A percentile compares a stretch with the other conserved stretches of the same genome.
Evolutionary conservation across 768 basidiomycete species (phyloP).

Genomic region (Russula sp.): DNA sequence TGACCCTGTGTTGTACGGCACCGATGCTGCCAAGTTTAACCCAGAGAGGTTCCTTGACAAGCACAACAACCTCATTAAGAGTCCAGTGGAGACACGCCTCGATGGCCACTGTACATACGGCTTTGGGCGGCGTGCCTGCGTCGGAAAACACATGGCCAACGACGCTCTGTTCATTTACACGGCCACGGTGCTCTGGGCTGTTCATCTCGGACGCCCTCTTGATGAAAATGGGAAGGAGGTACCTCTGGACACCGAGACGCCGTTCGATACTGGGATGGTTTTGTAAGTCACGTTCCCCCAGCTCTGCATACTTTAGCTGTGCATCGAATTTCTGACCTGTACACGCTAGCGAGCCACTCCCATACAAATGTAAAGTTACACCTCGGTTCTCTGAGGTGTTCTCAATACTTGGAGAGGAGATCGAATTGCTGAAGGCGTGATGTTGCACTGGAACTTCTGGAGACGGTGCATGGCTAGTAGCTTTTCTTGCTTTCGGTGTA

Average conservation of each 20-base stretch:
- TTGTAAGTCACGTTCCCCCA: conserved; percentile 9
- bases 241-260: neutral
- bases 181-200: conserved; percentile 20
- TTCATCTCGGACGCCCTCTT: conserved; percentile 7
- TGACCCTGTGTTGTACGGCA: conserved; percentile 8
- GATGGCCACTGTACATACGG: conserved; percentile 16
- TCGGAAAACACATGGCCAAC: conserved; percentile 19
- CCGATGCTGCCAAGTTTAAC: conserved; percentile 18
- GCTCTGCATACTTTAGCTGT: neutral
- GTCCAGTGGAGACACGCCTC: conserved; percentile 3
- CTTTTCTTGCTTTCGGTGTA: too few relatives aligned
- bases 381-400: conserved; percentile 4
- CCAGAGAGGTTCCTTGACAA: conserved; percentile 20
- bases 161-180: conserved; percentile 20
- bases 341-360: neutral
- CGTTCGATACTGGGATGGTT: conserved; percentile 5
- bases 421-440: neutral
- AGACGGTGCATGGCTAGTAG: too few relatives aligned
- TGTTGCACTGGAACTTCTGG: too few relatives aligned
- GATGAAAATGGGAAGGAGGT: conserved; percentile 11
- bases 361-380: neutral
- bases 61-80: neutral
- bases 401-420: neutral
- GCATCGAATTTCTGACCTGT: neutral
- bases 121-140: conserved; percentile 17